Base-by-base conservation (phyloP, 2,329 filamentous ascomycete species). In the Myotisia sp. region DNA sequence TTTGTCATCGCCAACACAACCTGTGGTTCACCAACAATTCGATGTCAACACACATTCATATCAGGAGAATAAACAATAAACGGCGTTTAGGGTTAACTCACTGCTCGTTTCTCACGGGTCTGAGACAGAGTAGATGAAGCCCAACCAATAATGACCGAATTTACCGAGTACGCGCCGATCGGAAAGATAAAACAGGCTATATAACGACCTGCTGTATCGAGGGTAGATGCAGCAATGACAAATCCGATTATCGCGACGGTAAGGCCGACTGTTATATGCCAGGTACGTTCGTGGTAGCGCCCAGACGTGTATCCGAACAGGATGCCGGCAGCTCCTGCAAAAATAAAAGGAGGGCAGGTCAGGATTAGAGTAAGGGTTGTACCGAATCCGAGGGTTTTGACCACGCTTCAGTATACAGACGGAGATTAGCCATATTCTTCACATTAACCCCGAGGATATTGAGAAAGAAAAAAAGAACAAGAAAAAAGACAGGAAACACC, bases 261-360 rank as follows among this genome's bases (percentile, higher is more conserved):
- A 9, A 48, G 43, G 1, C 47, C 45, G 8, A 35, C 34, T 2
- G 48, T 50, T 24, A 54, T 44, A 35, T 54, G 50, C 42, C 49
- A 50, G 12, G 49, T 51, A 16, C 49, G 45, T 33, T 54, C 51
- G 29, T 51, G 47, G 33, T 62, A 49, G 2, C 58, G 55, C 0
- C 65, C 68, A 2, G 65, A 68, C 34, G 56, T 66, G 60, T 63
- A 68, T 1, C 63, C 65, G 6, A 63, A 60, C 4, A 58, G 41
- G 23, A 70, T 62, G 6, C 63, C 63, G 2, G 59, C 58, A 0
- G 54, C 57, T 8, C 64, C 65, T 1, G 67, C 66, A 21, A 67
- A 51, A 24, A 68, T 53, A 45, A 67, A 71, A 0, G 68, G 68
- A 0, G 68, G 68, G 26, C 50, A 54, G 6, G 65, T 70, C 2